phyloP scores from a whole-genome alignment of 345 rosid genomes.

The Eucalyptus sp. region DNA sequence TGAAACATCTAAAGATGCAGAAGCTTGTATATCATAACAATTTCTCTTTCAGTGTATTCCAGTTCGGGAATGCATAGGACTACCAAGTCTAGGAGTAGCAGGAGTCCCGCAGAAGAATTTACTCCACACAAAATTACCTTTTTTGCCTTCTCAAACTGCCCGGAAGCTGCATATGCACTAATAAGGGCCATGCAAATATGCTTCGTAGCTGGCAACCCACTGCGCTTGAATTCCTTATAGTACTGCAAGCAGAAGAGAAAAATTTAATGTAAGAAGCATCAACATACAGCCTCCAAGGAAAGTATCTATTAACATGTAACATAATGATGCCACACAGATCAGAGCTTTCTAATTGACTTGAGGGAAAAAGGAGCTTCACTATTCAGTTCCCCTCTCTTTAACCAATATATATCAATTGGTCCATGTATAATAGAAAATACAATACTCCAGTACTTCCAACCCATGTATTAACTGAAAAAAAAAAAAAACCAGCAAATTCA shows the following conservation, averaged over 20 bases:
- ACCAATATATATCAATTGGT: not conserved
- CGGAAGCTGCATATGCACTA: conserved; percentile 63
- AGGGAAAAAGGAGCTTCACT: not conserved
- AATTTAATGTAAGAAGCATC: not conserved
- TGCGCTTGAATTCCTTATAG: conserved; percentile 26
- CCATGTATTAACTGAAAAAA: not conserved
- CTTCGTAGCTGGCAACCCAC: conserved; percentile 40
- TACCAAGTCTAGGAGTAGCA: not conserved
- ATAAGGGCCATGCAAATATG: conserved; percentile 53
- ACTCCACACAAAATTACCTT: conserved; percentile 27
- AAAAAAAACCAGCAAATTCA: not conserved
- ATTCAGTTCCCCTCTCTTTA: not conserved
- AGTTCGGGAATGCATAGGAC: not conserved
- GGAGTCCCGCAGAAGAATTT: not conserved
- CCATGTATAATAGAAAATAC: not conserved
- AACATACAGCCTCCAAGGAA: not conserved
- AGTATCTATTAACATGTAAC: not conserved
- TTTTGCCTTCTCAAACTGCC: conserved; percentile 76
- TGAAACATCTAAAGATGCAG: not conserved
- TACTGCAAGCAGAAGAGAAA: conserved; percentile 27
- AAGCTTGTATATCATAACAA: not conserved
- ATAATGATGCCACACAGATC: not conserved
- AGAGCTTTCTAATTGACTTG: not conserved
- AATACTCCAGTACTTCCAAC: not conserved
- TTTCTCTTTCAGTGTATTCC: not conserved